Percentiles rank a stretch among this genome's conserved stretches.
Evolutionary conservation across 1,139 yeast genomes (phyloP).

Genomic region (Suhomyces bolitotheri): DNA sequence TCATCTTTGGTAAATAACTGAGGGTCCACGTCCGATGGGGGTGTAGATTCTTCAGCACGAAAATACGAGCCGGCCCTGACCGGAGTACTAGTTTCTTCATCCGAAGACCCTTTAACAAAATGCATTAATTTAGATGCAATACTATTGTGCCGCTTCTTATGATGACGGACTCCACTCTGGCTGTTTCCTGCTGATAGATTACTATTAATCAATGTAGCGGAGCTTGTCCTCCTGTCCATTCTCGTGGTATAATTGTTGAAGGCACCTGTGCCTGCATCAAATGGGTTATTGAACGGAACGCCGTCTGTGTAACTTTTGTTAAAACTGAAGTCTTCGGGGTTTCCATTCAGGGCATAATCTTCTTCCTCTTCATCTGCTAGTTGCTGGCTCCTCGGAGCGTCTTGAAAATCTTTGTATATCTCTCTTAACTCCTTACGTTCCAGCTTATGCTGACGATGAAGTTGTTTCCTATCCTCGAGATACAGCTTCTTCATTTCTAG

Average conservation of each 20-base stretch:
- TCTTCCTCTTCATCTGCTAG: slow-evolving; percentile 1
- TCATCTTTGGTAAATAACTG: neutral
- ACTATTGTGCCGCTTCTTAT: slow-evolving; percentile 7
- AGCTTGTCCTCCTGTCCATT: slow-evolving; percentile 6
- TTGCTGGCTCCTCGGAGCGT: neutral
- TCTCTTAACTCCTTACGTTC: slow-evolving; percentile 13
- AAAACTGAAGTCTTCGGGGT: slow-evolving; percentile 6
- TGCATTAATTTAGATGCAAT: slow-evolving; percentile 13
- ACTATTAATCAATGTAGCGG: slow-evolving; percentile 3
- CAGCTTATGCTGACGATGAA: slow-evolving; percentile 12
- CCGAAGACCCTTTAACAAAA: slow-evolving; percentile 15
- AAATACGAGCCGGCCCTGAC: slow-evolving; percentile 1
- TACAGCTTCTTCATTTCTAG: slow-evolving; percentile 8
- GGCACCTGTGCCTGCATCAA: neutral
- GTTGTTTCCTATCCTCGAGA: slow-evolving; percentile 10
- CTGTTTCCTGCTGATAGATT: neutral
- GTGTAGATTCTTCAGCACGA: slow-evolving; percentile 7
- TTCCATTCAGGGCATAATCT: too few relatives aligned
- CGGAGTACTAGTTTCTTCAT: slow-evolving; percentile 8
- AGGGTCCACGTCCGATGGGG: slow-evolving; percentile 7
- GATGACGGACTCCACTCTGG: neutral
- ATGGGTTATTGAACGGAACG: slow-evolving; percentile 1
- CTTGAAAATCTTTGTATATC: slow-evolving; percentile 9
- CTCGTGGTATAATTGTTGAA: slow-evolving; percentile 4
- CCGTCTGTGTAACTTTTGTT: slow-evolving; percentile 3